Base-by-base conservation (phyloP, 2,329 filamentous ascomycete genomes). In the Cladorrhinum sp. region DNA sequence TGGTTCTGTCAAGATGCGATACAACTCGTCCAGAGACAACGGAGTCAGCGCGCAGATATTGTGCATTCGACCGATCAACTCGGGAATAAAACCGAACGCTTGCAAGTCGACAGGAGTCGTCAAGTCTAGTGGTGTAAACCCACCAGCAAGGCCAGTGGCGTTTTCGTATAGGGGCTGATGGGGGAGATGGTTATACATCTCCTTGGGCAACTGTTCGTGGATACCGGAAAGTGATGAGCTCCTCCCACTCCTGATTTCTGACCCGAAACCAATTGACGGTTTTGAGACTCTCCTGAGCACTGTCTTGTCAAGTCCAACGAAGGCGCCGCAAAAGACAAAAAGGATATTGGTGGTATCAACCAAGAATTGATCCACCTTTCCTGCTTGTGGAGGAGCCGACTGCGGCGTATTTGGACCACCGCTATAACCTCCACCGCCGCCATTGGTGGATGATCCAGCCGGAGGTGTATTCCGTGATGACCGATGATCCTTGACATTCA, bases 251-350 rank as follows among this genome's bases (percentile, higher is more conserved):
- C 90, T 86, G 18, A 98, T 84, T 21, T 89, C 87, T 3, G 93
- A 92, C 4, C 93, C 93, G 69, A 99, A 99, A 0, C 95, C 95
- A 67, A 99, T 94, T 2, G 91, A 90, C 0, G 85, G 83, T 70
- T 90, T 92, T 12, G 92, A 89, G 50, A 98, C 88, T n/a, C 95
- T 87, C 61, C 92, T 89, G 62, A 96, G 80, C 54, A 99, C 85
- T 33, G 89, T 84, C 73, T 96, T 96, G 70, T 97, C 91, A 1
- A 98, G 80, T 1, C 93, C 94, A 36, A 96, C 90, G 72, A 99
- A 99, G 18, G 95, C 95, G 18, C 95, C 95, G 12, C 93, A 96
- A 73, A 95, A 96, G 48, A 99, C 92, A 76, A 99, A 99, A 26
- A 99, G 83, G 62, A 99, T 98, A 69, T 98, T 97, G 66, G 92